These are phyloP conservation scores for Micractinium conductrix DNA, from an alignment of 139 green algal species.

Conservation along the genomic window DNA sequence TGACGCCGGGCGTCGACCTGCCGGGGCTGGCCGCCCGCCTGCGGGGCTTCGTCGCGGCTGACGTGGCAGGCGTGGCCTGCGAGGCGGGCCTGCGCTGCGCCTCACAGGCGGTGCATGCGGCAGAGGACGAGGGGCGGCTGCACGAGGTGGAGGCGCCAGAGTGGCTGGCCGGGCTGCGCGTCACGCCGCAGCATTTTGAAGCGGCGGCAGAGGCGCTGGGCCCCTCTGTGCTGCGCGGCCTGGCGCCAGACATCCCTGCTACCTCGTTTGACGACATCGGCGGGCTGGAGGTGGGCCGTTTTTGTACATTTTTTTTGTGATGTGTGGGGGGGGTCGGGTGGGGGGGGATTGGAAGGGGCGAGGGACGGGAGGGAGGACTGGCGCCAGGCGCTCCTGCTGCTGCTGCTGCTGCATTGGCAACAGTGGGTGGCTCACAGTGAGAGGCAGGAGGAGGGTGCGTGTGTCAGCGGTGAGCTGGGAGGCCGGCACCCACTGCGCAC, in stretches of 20 bases:
- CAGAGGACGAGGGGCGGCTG: not conserved
- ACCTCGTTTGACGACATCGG: constrained; percentile 43
- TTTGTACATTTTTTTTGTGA: too few species aligned
- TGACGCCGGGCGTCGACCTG: constrained; percentile 76
- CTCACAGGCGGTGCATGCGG: constrained; percentile 21
- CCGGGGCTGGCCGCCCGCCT: constrained; percentile 33
- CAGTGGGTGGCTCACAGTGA: too few species aligned
- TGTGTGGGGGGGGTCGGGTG: not conserved
- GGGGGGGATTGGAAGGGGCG: not conserved
- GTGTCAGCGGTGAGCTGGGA: too few species aligned
- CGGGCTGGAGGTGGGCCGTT: constrained; percentile 40
- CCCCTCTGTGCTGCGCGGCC: constrained; percentile 60
- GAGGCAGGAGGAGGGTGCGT: too few species aligned
- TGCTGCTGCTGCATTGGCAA: too few species aligned
- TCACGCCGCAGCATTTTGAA: constrained; percentile 29
- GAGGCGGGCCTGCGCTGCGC: constrained; percentile 47
- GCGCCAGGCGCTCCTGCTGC: not conserved
- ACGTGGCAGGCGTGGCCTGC: constrained; percentile 31
- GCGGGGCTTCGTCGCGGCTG: constrained; percentile 42
- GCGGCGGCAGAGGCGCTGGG: constrained; percentile 6
- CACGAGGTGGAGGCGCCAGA: not conserved
- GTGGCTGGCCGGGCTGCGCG: not conserved
- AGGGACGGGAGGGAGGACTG: not conserved
- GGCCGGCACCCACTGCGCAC: too few species aligned
- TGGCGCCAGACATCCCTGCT: constrained; percentile 72